A percentile compares a stretch with the other conserved stretches of the same genome.
These are phyloP conservation scores for Sporothrix luriei DNA, from an alignment of 2,329 filamentous ascomycete species.

Conservation along the genomic window DNA sequence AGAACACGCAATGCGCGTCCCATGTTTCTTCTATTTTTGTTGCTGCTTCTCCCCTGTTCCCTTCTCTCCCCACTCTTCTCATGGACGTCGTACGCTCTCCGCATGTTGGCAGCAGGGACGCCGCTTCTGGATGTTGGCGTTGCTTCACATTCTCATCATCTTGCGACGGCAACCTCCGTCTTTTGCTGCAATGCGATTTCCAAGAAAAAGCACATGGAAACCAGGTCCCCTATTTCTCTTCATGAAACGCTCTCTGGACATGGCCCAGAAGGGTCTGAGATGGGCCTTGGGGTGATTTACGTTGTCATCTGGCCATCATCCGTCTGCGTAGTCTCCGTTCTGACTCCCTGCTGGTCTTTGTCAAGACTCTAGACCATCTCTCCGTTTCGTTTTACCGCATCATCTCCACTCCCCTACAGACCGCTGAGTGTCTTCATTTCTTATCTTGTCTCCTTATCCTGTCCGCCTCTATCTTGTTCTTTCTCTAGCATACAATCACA, in stretches of 20 bases:
- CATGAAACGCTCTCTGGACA: background rate
- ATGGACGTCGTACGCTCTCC: background rate
- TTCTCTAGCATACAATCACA: no score
- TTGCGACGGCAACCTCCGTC: conserved; percentile 8
- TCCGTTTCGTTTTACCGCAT: no score
- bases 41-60: background rate
- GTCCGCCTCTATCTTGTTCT: no score
- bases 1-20: background rate
- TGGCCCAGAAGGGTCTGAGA: no score
- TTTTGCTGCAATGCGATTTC: background rate
- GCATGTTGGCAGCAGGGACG: background rate
- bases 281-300: no score
- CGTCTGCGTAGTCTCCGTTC: no score
- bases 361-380: no score
- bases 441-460: no score
- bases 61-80: background rate
- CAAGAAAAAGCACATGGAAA: conserved; percentile 15
- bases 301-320: no score
- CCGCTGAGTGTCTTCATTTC: background rate
- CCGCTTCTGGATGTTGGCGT: conserved; percentile 12
- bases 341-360: no score
- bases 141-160: background rate
- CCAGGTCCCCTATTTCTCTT: conserved; percentile 13
- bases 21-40: background rate
- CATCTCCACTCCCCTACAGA: background rate